Evolutionary conservation across 257 asterid genomes (phyloP).

Genomic region (Solanum rostratum): DNA sequence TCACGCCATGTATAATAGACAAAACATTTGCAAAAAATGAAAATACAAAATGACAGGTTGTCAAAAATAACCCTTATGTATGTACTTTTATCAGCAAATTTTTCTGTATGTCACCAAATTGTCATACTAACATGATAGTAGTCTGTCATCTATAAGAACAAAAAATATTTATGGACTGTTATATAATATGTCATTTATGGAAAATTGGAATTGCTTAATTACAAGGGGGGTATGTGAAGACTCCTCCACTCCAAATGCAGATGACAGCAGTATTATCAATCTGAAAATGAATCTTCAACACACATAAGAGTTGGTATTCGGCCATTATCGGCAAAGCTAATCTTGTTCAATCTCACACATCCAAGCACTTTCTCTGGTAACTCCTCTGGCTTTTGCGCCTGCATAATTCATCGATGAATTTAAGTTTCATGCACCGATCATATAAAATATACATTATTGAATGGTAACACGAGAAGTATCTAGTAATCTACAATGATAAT

Average conservation of each 20-base stretch:
- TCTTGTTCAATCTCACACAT: conserved; percentile 69
- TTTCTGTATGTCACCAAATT: neutral
- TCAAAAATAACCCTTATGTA: neutral
- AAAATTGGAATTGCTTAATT: neutral
- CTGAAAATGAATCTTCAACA: conserved; percentile 3
- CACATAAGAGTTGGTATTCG: conserved; percentile 61
- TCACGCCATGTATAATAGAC: neutral
- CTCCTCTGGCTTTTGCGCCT: conserved; percentile 86
- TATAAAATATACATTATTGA: neutral
- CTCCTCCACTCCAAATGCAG: neutral
- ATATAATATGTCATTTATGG: neutral
- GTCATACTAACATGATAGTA: neutral
- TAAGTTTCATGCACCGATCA: neutral
- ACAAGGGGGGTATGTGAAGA: neutral
- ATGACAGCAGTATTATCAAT: neutral
- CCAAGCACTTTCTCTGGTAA: conserved; percentile 71
- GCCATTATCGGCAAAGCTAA: conserved; percentile 59
- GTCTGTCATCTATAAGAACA: neutral
- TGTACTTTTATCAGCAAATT: neutral
- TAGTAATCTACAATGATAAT: neutral
- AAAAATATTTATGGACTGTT: neutral
- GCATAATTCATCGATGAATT: neutral
- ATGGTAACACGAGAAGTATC: neutral
- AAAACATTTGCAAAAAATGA: neutral
- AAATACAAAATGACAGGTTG: neutral